Evolutionary conservation across 805 yeast species (phyloP).

Genomic region (Suhomyces xylopsoci): DNA sequence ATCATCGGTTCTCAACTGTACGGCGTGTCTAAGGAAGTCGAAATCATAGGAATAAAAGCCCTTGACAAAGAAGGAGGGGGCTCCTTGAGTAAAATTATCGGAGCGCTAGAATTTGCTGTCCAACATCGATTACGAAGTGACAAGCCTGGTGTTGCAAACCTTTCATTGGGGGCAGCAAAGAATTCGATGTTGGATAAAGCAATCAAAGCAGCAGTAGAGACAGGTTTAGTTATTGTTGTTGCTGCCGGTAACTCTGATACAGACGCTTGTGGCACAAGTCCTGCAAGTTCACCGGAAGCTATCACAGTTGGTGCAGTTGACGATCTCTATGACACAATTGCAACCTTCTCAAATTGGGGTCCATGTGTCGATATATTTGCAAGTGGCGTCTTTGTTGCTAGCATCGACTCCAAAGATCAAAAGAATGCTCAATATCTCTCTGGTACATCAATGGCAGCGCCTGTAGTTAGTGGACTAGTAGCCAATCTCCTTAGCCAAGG

Average conservation of each 20-base stretch:
- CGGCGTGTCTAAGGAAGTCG: slow-evolving; percentile 74
- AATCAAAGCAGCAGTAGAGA: slow-evolving; percentile 65
- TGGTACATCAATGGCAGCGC: slow-evolving; percentile 84
- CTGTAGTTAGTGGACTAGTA: slow-evolving; percentile 64
- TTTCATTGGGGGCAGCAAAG: slow-evolving; percentile 75
- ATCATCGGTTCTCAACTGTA: slow-evolving; percentile 71
- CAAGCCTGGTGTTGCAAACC: slow-evolving; percentile 61
- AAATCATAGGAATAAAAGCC: slow-evolving; percentile 71
- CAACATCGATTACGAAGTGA: slow-evolving; percentile 45
- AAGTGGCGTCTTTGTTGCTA: slow-evolving; percentile 67
- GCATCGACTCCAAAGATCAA: slow-evolving; percentile 42
- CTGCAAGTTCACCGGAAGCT: slow-evolving; percentile 72
- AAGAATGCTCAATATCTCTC: slow-evolving; percentile 40
- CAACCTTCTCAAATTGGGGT: slow-evolving; percentile 89
- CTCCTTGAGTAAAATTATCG: slow-evolving; percentile 57
- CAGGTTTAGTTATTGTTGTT: slow-evolving; percentile 69
- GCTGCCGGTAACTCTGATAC: slow-evolving; percentile 86
- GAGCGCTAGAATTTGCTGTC: slow-evolving; percentile 67
- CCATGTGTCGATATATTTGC: slow-evolving; percentile 86
- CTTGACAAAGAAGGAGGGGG: slow-evolving; percentile 70
- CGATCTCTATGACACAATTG: slow-evolving; percentile 65
- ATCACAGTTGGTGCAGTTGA: slow-evolving; percentile 89
- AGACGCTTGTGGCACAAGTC: slow-evolving; percentile 82
- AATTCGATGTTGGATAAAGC: slow-evolving; percentile 71
- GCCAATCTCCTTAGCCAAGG: slow-evolving; percentile 57